phyloP scores from a whole-genome alignment of 768 basidiomycete genomes.

The Albatrellus ellisii region DNA sequence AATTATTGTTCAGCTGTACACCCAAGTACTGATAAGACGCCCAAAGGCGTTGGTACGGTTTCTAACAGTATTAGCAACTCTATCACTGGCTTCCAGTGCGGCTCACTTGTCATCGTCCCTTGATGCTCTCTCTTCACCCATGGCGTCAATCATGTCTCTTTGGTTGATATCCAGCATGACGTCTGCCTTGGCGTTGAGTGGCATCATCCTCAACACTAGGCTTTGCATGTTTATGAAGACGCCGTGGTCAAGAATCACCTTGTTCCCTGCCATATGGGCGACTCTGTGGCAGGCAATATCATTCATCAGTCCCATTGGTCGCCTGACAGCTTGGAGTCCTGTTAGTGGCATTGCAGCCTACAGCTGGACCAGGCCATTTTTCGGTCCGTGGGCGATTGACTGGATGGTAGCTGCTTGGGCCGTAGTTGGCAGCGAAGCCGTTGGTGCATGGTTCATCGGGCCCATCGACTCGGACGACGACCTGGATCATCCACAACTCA shows the following conservation, averaged over 20 bases:
- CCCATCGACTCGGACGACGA: constrained; percentile 37
- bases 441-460: constrained; percentile 47
- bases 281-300: constrained; percentile 43
- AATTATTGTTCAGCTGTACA: constrained; percentile 16
- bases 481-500: constrained; percentile 6
- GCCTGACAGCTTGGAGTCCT: constrained; percentile 62
- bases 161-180: constrained; percentile 27
- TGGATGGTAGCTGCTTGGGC: constrained; percentile 74
- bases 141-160: constrained; percentile 35
- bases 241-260: constrained; percentile 31
- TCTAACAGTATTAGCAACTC: constrained; percentile 11
- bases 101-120: constrained; percentile 19
- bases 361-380: constrained; percentile 42
- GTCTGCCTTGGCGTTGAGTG: constrained; percentile 23
- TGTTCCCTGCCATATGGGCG: constrained; percentile 65
- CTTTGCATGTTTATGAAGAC: constrained; percentile 20
- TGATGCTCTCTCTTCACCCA: constrained; percentile 41
- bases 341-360: constrained; percentile 40
- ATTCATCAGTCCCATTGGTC: constrained; percentile 50
- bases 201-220: constrained; percentile 26
- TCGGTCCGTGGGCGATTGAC: constrained; percentile 52
- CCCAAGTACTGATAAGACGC: constrained; percentile 12
- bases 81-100: constrained; percentile 17
- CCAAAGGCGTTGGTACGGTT: constrained; percentile 1
- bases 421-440: constrained; percentile 40